phyloP scores from a whole-genome alignment of 352 stramenopile species.

The Globisporangium ultimum region DNA sequence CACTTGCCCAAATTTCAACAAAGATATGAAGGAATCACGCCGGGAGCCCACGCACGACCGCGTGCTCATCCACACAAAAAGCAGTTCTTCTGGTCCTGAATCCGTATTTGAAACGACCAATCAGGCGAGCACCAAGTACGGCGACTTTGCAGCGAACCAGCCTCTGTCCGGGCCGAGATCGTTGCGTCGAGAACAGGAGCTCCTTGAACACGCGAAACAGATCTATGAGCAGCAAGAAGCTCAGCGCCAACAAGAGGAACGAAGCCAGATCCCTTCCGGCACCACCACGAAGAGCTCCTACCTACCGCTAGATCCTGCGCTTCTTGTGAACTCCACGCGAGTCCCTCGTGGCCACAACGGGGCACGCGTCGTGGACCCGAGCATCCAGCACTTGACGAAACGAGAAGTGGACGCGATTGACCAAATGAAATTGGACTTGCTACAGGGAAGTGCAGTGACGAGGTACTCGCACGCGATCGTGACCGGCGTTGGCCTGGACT shows the following conservation, averaged over 20 bases:
- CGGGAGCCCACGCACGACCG: slow-evolving; percentile 47
- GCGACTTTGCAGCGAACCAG: slow-evolving; percentile 31
- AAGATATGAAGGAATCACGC: slow-evolving; percentile 40
- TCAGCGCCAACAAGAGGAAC: slow-evolving; percentile 24
- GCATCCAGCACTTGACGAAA: slow-evolving; percentile 60
- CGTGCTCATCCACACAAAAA: slow-evolving; percentile 38
- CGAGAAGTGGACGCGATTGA: slow-evolving; percentile 72
- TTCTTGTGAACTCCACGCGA: slow-evolving; percentile 25
- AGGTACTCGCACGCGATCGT: slow-evolving; percentile 67
- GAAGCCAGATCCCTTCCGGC: slow-evolving; percentile 12
- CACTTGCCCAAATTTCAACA: too few species aligned
- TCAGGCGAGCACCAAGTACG: slow-evolving; percentile 49
- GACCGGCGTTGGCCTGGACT: slow-evolving; percentile 55
- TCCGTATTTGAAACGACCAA: slow-evolving; percentile 51
- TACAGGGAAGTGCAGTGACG: slow-evolving; percentile 43
- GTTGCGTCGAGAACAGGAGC: slow-evolving; percentile 37
- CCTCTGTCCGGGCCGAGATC: slow-evolving; percentile 30
- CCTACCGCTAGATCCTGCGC: slow-evolving; percentile 27
- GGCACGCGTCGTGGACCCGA: slow-evolving; percentile 38
- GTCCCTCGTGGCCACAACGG: slow-evolving; percentile 59
- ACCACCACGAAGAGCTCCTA: slow-evolving; percentile 40
- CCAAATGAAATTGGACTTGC: slow-evolving; percentile 53
- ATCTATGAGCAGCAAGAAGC: slow-evolving; percentile 31
- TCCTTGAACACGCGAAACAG: slow-evolving; percentile 37
- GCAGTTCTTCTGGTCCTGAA: neutral